phyloP scores from a whole-genome alignment of 257 asterid genomes.

The Rehmannia glutinosa region DNA sequence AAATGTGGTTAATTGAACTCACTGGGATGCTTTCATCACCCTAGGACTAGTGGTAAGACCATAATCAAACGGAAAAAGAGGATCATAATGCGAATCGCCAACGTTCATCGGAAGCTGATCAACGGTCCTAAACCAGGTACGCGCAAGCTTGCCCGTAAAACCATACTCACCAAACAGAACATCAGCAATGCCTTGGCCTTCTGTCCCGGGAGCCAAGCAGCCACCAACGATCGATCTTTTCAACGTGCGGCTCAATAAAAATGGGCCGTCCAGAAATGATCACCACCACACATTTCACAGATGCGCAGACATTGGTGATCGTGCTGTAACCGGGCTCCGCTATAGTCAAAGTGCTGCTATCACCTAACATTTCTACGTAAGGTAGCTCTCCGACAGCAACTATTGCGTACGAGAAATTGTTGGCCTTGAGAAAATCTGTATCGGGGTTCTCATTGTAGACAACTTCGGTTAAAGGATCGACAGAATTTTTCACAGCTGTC shows the following conservation, averaged over 20 bases:
- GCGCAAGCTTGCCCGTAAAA: conserved; percentile 48
- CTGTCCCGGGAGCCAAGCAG: conserved; percentile 74
- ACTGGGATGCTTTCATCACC: conserved; percentile 19
- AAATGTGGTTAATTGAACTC: too few relatives aligned
- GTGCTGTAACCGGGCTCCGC: conserved; percentile 35
- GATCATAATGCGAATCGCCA: conserved; percentile 51
- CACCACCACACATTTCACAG: conserved; percentile 43
- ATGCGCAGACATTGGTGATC: conserved; percentile 36
- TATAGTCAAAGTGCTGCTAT: conserved; percentile 39
- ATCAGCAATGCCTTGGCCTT: conserved; percentile 57
- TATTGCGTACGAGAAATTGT: conserved; percentile 48
- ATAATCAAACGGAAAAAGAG: conserved; percentile 52
- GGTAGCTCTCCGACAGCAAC: conserved; percentile 61
- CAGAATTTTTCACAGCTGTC: conserved; percentile 31
- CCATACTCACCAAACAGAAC: conserved; percentile 50
- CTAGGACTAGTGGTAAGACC: conserved; percentile 40
- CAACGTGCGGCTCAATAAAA: conserved; percentile 45
- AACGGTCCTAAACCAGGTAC: conserved; percentile 54
- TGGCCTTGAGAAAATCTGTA: conserved; percentile 24
- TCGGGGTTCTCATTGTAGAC: conserved; percentile 37
- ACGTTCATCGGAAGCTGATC: conserved; percentile 65
- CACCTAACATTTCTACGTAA: conserved; percentile 46
- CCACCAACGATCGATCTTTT: conserved; percentile 43
- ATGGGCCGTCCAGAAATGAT: conserved; percentile 54
- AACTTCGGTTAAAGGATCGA: conserved; percentile 40